phyloP scores from a whole-genome alignment of 768 basidiomycete species.

The Boletus sp. region DNA sequence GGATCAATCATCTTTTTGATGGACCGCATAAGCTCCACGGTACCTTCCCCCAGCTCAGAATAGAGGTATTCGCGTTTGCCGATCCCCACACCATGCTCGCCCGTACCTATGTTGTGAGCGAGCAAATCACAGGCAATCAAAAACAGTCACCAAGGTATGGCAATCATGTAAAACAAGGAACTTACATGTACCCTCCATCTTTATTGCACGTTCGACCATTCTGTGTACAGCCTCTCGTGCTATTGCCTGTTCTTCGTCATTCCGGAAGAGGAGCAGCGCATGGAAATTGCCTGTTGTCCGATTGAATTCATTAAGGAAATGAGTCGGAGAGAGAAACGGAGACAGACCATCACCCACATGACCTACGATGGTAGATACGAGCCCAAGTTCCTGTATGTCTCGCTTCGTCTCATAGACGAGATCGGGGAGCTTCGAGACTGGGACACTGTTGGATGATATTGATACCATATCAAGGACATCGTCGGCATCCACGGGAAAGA shows the following conservation, averaged over 20 bases:
- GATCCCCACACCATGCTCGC: constrained; percentile 86
- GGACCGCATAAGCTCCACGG: constrained; percentile 79
- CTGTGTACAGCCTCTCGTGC: constrained; percentile 50
- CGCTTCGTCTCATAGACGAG: constrained; percentile 69
- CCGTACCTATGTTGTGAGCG: constrained; percentile 48
- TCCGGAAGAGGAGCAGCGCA: constrained; percentile 56
- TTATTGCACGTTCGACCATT: constrained; percentile 68
- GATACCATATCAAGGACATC: neutral
- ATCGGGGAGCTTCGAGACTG: constrained; percentile 63
- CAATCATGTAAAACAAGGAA: neutral
- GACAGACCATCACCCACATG: constrained; percentile 71
- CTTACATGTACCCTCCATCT: constrained; percentile 72
- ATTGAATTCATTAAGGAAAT: neutral
- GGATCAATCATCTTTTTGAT: constrained; percentile 79
- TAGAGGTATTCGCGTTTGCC: constrained; percentile 82
- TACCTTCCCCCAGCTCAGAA: constrained; percentile 79
- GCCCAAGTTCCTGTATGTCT: constrained; percentile 55
- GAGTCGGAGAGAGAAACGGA: constrained; percentile 25
- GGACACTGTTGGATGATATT: constrained; percentile 42
- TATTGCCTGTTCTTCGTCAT: constrained; percentile 48
- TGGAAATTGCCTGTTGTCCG: constrained; percentile 45
- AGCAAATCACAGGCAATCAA: neutral
- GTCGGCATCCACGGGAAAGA: neutral
- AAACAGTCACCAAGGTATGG: neutral
- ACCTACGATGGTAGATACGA: constrained; percentile 66